Evolutionary conservation across 2,329 filamentous ascomycete genomes (phyloP), one percentile per base, ranked within the genome.

Genomic region (Ceratocystis variospora): DNA sequence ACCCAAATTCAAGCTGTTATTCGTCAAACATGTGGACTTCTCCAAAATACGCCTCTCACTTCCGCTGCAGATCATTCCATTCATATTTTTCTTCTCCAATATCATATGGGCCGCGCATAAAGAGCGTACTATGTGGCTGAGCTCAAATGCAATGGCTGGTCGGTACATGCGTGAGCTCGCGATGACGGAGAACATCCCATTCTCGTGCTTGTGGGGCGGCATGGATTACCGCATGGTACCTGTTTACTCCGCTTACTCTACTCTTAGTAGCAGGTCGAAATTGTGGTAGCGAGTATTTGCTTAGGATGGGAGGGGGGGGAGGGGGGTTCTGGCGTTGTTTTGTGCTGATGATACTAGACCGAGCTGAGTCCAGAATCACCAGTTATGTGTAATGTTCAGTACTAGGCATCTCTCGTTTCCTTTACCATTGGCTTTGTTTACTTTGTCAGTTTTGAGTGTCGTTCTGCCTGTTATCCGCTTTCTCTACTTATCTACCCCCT

Each of bases 121-220:
- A 17, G 55, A 59, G 55, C 55, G 55, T 7, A 7, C 15, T 7
- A 59, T 59, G 55, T 59, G 55, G 55, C 55, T 59, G 25, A 37
- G 6, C 15, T 22, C 55, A 37, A 59, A 59, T 19, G 28, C 55
- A 2, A 12, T 25, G 55, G 55, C 55, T 25, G 55, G 55, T 8
- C 55, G 55, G 55, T 59, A 59, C 28, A 59, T 59, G 55, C 55
- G 55, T 25, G 55, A 59, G 8, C 25, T 59, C 2, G 25, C 55
- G 12, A 59, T 59, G 55, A 31, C 17, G 28, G 55, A 59, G 55
- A 37, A n/a, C n/a, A 33, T 31, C 5, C 55, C 55, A 17, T 59
- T 59, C 17, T 17, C 55, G 31, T 59, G 55, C 8, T 37, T 59
- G 5, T 59, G 12, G 28, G 25, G 25, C 2, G 55, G 55, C 17